A percentile compares a stretch with the other conserved stretches of the same genome.
Evolutionary conservation across 495 filamentous ascomycete species (phyloP).

Genomic region (Hypomontagnella monticulosa): DNA sequence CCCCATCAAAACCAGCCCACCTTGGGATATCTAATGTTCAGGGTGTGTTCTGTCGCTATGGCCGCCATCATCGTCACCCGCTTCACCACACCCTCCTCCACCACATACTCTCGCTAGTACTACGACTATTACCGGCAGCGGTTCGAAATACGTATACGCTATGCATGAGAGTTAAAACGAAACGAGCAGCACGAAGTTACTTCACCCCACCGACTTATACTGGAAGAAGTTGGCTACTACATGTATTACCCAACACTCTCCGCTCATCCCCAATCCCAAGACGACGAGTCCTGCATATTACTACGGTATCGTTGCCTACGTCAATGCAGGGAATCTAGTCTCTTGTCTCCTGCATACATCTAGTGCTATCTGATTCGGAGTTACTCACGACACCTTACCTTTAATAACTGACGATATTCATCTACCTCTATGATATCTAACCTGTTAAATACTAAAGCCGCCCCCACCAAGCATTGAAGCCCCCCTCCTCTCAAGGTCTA

Average conservation of each 20-base stretch:
- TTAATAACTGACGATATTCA: too few species aligned
- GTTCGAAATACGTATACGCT: slow-evolving; percentile 12
- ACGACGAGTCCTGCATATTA: slow-evolving; percentile 10
- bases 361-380: background rate
- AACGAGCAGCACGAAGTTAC: slow-evolving; percentile 23
- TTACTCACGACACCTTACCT: too few species aligned
- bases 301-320: slow-evolving; percentile 27
- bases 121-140: slow-evolving; percentile 17
- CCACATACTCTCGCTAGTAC: slow-evolving; percentile 3
- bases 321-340: slow-evolving; percentile 29
- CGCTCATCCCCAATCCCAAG: slow-evolving; percentile 17
- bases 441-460: slow-evolving; percentile 25
- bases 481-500: slow-evolving; percentile 5
- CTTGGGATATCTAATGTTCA: background rate
- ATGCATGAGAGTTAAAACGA: slow-evolving; percentile 22
- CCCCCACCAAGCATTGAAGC: slow-evolving; percentile 19
- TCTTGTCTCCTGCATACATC: slow-evolving; percentile 11
- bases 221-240: slow-evolving; percentile 15
- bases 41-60: background rate
- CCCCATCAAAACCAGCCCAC: background rate
- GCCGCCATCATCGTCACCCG: background rate
- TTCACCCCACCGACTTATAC: slow-evolving; percentile 34
- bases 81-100: background rate
- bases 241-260: background rate
- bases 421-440: background rate